These are phyloP conservation scores for Mycena crocata DNA, from an alignment of 768 basidiomycete genomes.

Conservation along the genomic window DNA sequence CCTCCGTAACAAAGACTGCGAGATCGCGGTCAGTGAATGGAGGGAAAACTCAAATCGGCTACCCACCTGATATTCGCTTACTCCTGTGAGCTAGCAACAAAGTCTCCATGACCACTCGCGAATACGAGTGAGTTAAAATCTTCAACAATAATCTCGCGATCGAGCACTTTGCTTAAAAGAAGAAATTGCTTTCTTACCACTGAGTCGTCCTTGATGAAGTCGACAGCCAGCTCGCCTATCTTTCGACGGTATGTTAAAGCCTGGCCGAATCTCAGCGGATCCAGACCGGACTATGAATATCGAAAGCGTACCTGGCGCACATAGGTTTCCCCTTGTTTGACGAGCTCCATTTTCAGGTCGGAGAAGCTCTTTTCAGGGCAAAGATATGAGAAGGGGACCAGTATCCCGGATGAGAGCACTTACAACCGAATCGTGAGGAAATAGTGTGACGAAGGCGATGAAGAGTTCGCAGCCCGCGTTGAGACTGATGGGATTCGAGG, in stretches of 20 bases:
- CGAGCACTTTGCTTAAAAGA: conserved; percentile 21
- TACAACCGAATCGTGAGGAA: conserved; percentile 85
- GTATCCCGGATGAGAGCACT: conserved; percentile 42
- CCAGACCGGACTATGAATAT: neutral
- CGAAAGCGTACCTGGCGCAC: conserved; percentile 40
- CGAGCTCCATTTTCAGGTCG: conserved; percentile 84
- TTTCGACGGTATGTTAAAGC: conserved; percentile 89
- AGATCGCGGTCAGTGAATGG: conserved; percentile 25
- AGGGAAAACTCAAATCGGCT: conserved; percentile 23
- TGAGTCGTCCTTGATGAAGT: conserved; percentile 95
- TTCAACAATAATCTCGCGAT: conserved; percentile 46
- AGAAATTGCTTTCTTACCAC: conserved; percentile 63
- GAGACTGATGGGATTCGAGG: conserved; percentile 83
- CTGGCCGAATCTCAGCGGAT: conserved; percentile 37
- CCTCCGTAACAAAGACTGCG: conserved; percentile 95
- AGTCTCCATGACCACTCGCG: conserved; percentile 94
- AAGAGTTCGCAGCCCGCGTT: conserved; percentile 93
- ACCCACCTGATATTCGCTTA: conserved; percentile 81
- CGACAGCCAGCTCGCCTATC: conserved; percentile 89
- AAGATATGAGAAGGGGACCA: conserved; percentile 25
- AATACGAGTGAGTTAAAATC: conserved; percentile 98
- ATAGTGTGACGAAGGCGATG: conserved; percentile 87
- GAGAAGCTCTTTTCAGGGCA: conserved; percentile 76
- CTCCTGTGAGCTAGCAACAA: conserved; percentile 89
- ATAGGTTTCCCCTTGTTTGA: conserved; percentile 84